Evolutionary conservation across 2,329 filamentous ascomycete species (phyloP), one percentile per base, ranked within the genome.

Genomic region (Torrubiellomyces zombiae): DNA sequence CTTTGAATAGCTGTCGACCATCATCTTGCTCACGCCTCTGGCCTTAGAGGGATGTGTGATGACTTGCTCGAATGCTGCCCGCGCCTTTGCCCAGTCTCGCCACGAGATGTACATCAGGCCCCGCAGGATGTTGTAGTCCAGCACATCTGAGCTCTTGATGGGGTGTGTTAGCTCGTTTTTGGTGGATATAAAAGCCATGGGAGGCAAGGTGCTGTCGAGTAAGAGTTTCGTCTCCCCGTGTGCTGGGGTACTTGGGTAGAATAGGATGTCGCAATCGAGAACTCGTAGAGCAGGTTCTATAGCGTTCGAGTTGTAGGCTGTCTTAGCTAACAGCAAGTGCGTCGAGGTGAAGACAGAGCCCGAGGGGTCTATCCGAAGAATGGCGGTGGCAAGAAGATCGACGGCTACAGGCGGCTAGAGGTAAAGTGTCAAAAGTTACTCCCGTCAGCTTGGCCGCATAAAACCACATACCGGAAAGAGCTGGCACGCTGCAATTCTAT

Each of bases 1-100:
- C 50, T 86, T 91, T 53, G 86, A 91, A 58, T 92, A 86, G 5
- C 81, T 80, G 36, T 93, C 82, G 4, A 78, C 60, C 76, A 89
- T 89, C 25, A 91, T 62, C 44, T 72, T 75, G 47, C 75, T 86
- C 9, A 70, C 59, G 18, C 68, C 61, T 16, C 60, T 56, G 12
- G 72, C 73, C 25, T 56, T 60, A 1, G 62, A 58, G 1, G 83
- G 80, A 29, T 74, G 72, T 3, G 73, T 67, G 18, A 92, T 56
- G 21, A 69, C 65, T 30, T 67, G 60, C 36, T 71, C 67, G 14
- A 83, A 59, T 16, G 72, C 69, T 18, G 60, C 59, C 10, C 61
- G 51, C 1, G 77, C 75, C 29, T 63, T 64, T 11, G 50, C 42
- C 75, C 77, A 85, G 32, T 69, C 51, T 29, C 63, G 57, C 24